Evolutionary conservation across 73 alveolate species (phyloP).

Genomic region (Paramecium tetraurelia): DNA sequence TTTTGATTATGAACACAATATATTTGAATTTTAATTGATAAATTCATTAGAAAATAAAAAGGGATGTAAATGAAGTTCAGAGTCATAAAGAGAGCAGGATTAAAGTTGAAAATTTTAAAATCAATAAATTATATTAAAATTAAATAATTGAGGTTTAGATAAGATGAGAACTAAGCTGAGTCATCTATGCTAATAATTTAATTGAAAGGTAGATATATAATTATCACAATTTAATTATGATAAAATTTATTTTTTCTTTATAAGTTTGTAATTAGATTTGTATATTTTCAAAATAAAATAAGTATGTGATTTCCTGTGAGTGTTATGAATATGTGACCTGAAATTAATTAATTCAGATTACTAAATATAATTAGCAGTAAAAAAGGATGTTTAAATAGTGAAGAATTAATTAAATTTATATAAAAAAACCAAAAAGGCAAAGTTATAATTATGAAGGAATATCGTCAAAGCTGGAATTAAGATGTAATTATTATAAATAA

Average conservation of each 20-base stretch:
- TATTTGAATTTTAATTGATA: too few species aligned
- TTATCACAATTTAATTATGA: neutral
- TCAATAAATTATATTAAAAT: neutral
- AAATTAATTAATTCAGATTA: neutral
- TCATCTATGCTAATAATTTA: neutral
- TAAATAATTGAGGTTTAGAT: neutral
- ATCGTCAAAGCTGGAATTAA: neutral
- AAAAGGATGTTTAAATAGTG: neutral
- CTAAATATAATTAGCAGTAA: neutral
- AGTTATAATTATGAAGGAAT: neutral
- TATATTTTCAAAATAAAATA: neutral
- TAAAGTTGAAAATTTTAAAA: neutral
- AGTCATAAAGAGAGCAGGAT: neutral
- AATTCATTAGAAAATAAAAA: too few species aligned
- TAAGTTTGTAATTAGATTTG: neutral
- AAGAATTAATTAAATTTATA: neutral
- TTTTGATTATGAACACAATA: too few species aligned
- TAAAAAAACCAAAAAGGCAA: neutral
- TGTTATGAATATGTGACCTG: neutral
- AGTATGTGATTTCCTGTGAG: neutral
- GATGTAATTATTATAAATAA: neutral
- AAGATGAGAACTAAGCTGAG: neutral
- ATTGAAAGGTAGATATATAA: neutral
- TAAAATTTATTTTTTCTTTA: neutral
- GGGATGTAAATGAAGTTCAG: too few species aligned